Conservation (phyloP, 176 grass and related monocot species). For the Elaeis guineensis region DNA sequence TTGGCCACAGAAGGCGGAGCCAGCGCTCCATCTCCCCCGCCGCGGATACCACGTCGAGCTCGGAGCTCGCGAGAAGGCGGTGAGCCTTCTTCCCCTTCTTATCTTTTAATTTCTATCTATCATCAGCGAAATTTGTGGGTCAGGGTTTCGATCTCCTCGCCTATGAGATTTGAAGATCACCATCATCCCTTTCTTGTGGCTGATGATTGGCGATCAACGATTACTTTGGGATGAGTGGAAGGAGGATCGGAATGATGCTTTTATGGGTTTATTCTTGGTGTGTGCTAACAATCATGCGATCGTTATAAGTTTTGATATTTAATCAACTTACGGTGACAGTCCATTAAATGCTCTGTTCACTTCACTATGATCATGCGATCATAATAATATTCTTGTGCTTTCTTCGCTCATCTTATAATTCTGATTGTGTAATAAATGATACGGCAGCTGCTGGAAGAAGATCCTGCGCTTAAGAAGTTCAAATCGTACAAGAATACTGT, state of each 20-base stretch:
- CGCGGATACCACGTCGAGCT: constrained; percentile 72
- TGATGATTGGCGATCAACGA: too few relatives aligned
- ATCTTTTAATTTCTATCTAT: neutral
- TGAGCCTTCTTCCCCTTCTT: constrained; percentile 8
- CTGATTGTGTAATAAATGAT: neutral
- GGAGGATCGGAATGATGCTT: too few relatives aligned
- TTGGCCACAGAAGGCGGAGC: constrained; percentile 16
- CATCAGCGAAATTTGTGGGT: neutral
- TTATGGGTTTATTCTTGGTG: too few relatives aligned
- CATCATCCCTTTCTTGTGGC: too few relatives aligned
- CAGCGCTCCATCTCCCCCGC: constrained; percentile 12
- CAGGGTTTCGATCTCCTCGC: neutral
- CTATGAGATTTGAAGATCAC: neutral
- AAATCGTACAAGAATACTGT: constrained; percentile 62
- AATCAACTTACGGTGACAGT: too few relatives aligned
- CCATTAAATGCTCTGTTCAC: neutral
- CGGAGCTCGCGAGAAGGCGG: constrained; percentile 70
- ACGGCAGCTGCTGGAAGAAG: constrained; percentile 66
- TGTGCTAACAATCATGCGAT: too few relatives aligned
- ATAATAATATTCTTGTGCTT: too few relatives aligned
- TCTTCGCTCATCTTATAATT: neutral
- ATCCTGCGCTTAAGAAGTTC: constrained; percentile 63
- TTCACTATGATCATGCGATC: neutral
- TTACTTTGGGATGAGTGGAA: too few relatives aligned
- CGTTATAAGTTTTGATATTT: too few relatives aligned